phyloP scores from a whole-genome alignment of 2,329 filamentous ascomycete species.

The Cucurbitaria berberidis region DNA sequence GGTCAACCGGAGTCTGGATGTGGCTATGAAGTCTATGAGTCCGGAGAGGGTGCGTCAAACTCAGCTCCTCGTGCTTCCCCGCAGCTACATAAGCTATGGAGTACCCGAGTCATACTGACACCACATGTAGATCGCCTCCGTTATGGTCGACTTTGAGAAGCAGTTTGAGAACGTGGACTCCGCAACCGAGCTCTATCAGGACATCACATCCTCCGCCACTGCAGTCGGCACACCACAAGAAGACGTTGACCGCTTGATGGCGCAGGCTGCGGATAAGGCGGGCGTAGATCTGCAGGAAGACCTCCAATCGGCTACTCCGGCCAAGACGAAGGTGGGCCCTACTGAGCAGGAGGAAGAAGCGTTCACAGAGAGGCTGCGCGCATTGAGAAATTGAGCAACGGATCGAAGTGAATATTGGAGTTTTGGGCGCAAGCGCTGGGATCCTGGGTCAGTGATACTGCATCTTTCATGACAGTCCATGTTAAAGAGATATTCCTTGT shows the following conservation, averaged over 20 bases:
- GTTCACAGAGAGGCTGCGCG: slow-evolving; percentile 64
- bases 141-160: slow-evolving; percentile 71
- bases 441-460: not conserved
- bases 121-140: slow-evolving; percentile 61
- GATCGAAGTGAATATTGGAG: slow-evolving; percentile 2
- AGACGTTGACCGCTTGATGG: slow-evolving; percentile 84
- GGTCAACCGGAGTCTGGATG: slow-evolving; percentile 67
- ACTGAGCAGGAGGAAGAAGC: slow-evolving; percentile 81
- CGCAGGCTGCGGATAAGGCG: slow-evolving; percentile 85
- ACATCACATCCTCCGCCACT: slow-evolving; percentile 81
- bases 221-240: slow-evolving; percentile 77
- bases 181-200: slow-evolving; percentile 75
- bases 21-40: slow-evolving; percentile 69
- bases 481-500: not conserved
- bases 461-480: not conserved
- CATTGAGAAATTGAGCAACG: slow-evolving; percentile 53
- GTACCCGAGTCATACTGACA: slow-evolving; percentile 6
- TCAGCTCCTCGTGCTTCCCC: not conserved
- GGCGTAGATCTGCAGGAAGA: slow-evolving; percentile 82
- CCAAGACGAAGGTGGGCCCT: slow-evolving; percentile 66
- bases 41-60: slow-evolving; percentile 60
- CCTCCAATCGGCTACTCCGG: slow-evolving; percentile 65
- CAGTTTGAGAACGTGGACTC: slow-evolving; percentile 61
- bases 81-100: not conserved
- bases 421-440: slow-evolving; percentile 4